Conservation (phyloP, 768 basidiomycete genomes). For the Candolleomyces aberdarensis region DNA sequence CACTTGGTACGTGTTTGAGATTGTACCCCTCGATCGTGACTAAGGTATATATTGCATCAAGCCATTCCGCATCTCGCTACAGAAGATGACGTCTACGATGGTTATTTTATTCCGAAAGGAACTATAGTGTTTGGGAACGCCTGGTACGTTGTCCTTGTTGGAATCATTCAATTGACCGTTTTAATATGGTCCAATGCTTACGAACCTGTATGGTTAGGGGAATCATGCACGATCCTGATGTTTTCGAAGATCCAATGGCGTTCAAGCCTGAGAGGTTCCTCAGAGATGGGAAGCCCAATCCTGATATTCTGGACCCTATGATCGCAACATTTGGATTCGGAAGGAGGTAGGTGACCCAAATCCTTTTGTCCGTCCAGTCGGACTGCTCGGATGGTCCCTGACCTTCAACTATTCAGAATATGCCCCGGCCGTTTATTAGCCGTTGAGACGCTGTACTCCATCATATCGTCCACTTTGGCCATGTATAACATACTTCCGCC, state of each 20-base stretch:
- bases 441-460: slow-evolving; percentile 11
- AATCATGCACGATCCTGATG: slow-evolving; percentile 8
- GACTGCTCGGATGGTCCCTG: not conserved
- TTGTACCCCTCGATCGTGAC: not conserved
- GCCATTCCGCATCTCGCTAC: slow-evolving; percentile 4
- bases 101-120: slow-evolving; percentile 13
- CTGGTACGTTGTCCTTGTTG: slow-evolving; percentile 4
- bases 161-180: too few relatives aligned
- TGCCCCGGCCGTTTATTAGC: slow-evolving; percentile 19
- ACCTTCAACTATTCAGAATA: slow-evolving; percentile 1
- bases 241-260: slow-evolving; percentile 8
- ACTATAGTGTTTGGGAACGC: slow-evolving; percentile 11
- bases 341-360: not conserved
- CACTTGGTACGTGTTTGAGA: slow-evolving; percentile 6
- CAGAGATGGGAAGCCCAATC: slow-evolving; percentile 5
- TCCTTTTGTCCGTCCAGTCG: not conserved
- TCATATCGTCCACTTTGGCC: slow-evolving; percentile 14
- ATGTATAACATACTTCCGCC: slow-evolving; percentile 16
- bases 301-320: slow-evolving; percentile 20
- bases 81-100: slow-evolving; percentile 12
- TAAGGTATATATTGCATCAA: not conserved
- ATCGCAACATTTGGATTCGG: slow-evolving; percentile 24
- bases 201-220: slow-evolving; percentile 4
- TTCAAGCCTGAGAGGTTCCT: slow-evolving; percentile 11
- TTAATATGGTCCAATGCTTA: too few relatives aligned